phyloP scores from a whole-genome alignment of 176 grass and related monocot species.

The Lolium multiflorum region DNA sequence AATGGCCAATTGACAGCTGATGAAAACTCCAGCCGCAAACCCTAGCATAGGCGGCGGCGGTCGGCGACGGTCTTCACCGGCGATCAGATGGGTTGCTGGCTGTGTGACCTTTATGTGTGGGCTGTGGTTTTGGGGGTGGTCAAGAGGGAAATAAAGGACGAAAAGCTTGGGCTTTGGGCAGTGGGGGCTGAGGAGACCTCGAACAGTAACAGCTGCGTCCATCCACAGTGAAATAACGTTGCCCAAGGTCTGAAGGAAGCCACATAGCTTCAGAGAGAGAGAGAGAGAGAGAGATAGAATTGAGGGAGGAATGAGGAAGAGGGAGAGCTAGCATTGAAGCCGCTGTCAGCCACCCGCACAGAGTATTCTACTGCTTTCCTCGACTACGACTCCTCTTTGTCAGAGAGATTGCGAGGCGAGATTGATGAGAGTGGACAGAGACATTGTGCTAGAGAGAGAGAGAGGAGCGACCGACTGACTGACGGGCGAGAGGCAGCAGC shows the following conservation, averaged over 20 bases:
- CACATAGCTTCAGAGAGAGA: background rate
- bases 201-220: slow-evolving; percentile 45
- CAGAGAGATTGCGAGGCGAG: slow-evolving; percentile 57
- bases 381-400: slow-evolving; percentile 95
- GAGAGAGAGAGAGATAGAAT: no score
- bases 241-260: slow-evolving; percentile 62
- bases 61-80: background rate
- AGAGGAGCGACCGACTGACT: background rate
- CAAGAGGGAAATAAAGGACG: slow-evolving; percentile 6
- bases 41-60: no score
- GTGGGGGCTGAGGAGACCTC: no score
- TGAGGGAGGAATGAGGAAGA: slow-evolving; percentile 42
- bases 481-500: slow-evolving; percentile 13
- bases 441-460: slow-evolving; percentile 41
- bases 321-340: slow-evolving; percentile 67
- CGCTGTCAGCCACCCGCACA: slow-evolving; percentile 70
- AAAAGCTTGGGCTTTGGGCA: slow-evolving; percentile 44
- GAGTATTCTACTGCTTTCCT: slow-evolving; percentile 90
- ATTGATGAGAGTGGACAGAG: slow-evolving; percentile 19
- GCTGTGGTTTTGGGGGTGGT: slow-evolving; percentile 9
- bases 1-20: background rate
- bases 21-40: no score
- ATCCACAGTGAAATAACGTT: slow-evolving; percentile 46
- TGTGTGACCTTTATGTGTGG: background rate
- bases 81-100: background rate